Conservation (phyloP, 805 yeast genomes). For the Wickerhamia fluorescens region DNA sequence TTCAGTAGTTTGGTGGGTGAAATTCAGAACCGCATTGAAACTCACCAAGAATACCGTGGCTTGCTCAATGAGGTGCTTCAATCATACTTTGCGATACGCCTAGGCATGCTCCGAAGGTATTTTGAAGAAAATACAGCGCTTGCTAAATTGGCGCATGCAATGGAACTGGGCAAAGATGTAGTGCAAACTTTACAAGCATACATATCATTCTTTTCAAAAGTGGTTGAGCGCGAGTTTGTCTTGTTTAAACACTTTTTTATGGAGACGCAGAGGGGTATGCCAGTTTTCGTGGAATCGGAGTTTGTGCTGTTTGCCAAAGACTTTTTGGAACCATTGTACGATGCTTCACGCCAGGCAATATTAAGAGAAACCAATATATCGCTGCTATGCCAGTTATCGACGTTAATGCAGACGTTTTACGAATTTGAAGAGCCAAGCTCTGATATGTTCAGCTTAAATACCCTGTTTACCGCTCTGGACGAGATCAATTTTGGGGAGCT, state of each 20-base stretch:
- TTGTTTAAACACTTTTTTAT: conserved; percentile 51
- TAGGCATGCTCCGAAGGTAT: conserved; percentile 38
- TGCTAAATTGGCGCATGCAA: no score
- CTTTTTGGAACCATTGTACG: conserved; percentile 74
- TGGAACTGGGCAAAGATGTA: no score
- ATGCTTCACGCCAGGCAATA: conserved; percentile 55
- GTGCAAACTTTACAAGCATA: no score
- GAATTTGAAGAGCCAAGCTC: conserved; percentile 57
- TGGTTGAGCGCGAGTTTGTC: conserved; percentile 54
- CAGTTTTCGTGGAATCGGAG: conserved; percentile 12
- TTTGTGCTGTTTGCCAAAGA: conserved; percentile 55
- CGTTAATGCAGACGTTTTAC: conserved; percentile 59
- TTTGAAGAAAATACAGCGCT: conserved; percentile 18
- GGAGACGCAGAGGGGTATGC: conserved; percentile 6
- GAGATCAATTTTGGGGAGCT: conserved; percentile 47
- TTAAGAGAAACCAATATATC: conserved; percentile 65
- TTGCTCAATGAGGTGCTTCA: conserved; percentile 57
- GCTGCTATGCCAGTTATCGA: conserved; percentile 66
- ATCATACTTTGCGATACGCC: conserved; percentile 56
- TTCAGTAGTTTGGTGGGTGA: conserved; percentile 30
- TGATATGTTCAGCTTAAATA: conserved; percentile 12
- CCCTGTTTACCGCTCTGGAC: no score
- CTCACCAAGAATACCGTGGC: conserved; percentile 54
- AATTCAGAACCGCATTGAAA: conserved; percentile 29
- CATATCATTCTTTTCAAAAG: conserved; percentile 50